These are phyloP conservation scores for Eutypa lata DNA, from an alignment of 2,329 filamentous ascomycete genomes.

Conservation along the genomic window DNA sequence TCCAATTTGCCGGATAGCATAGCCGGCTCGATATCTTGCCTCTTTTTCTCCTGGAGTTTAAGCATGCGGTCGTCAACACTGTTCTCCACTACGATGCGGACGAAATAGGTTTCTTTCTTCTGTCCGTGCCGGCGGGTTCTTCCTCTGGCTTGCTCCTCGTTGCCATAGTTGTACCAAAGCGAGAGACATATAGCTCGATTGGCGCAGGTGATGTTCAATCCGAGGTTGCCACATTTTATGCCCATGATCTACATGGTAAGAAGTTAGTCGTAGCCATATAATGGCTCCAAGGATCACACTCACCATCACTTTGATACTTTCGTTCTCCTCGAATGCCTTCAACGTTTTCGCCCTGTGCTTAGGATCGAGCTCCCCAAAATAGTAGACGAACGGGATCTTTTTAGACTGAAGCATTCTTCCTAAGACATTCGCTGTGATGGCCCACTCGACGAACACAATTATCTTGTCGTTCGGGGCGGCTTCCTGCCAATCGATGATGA, in stretches of 20 bases:
- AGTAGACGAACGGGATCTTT: background rate
- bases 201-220: constrained; percentile 3
- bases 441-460: background rate
- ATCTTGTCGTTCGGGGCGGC: background rate
- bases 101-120: constrained; percentile 3
- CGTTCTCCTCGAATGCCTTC: background rate
- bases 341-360: background rate
- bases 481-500: background rate
- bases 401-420: background rate
- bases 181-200: constrained; percentile 6
- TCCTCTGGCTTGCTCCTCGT: constrained; percentile 4
- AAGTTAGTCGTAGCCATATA: background rate
- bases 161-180: constrained; percentile 4
- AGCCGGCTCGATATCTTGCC: background rate
- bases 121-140: constrained; percentile 4
- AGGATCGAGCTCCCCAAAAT: background rate
- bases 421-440: background rate
- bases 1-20: background rate
- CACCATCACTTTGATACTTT: constrained; percentile 4
- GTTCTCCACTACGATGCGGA: background rate
- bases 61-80: background rate
- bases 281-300: background rate
- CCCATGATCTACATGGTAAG: background rate
- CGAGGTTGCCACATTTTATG: constrained; percentile 1
- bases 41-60: background rate